Percentiles rank a stretch among this genome's conserved stretches.
These are phyloP conservation scores for Pythium coloratum DNA, from an alignment of 352 stramenopile species.

Conservation along the genomic window DNA sequence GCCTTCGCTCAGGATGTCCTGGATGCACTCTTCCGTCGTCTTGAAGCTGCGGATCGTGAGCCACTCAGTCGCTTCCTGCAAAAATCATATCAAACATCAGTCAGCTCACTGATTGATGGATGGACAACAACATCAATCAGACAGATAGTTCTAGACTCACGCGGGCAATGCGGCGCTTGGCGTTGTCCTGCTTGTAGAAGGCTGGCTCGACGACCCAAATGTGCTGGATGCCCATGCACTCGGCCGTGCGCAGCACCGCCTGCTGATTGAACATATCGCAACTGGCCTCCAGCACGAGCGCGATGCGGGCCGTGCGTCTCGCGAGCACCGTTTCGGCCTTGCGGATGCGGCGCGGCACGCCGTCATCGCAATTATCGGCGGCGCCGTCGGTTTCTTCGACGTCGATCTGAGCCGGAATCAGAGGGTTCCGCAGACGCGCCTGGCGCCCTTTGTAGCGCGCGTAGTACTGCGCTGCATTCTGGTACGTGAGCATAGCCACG, in stretches of 20 bases:
- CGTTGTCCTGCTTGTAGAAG: constrained; percentile 37
- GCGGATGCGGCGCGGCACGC: constrained; percentile 30
- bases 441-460: constrained; percentile 20
- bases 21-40: constrained; percentile 64
- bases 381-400: constrained; percentile 17
- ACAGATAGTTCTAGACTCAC: constrained; percentile 12
- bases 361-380: constrained; percentile 16
- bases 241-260: constrained; percentile 38
- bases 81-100: background rate
- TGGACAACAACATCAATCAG: background rate
- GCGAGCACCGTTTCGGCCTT: constrained; percentile 43
- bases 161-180: constrained; percentile 30
- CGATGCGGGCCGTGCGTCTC: constrained; percentile 34
- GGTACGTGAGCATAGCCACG: constrained; percentile 23
- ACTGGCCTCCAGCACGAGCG: constrained; percentile 44
- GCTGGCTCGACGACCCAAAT: constrained; percentile 54
- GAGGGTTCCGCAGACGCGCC: constrained; percentile 19
- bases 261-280: constrained; percentile 44
- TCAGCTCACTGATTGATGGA: background rate
- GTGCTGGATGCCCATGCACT: constrained; percentile 82
- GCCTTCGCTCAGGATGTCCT: constrained; percentile 39
- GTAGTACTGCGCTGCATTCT: constrained; percentile 23
- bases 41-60: constrained; percentile 77
- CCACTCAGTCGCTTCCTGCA: constrained; percentile 46
- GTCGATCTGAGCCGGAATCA: constrained; percentile 33